Percentiles rank a stretch among this genome's conserved stretches.
Evolutionary conservation across 352 stramenopile genomes (phyloP).

Genomic region (Elongisporangium undulatum): DNA sequence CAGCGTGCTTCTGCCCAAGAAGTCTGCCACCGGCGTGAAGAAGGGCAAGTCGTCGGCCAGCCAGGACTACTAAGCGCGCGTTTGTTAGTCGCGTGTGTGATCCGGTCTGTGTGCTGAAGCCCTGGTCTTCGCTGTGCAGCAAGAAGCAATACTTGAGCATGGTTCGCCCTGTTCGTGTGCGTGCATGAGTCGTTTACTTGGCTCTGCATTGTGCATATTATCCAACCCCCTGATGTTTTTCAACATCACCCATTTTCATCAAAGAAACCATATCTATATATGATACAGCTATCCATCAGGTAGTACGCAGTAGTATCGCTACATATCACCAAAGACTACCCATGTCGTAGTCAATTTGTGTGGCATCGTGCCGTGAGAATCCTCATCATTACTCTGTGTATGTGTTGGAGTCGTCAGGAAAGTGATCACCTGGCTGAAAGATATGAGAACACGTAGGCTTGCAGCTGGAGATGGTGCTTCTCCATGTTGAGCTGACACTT

Average conservation of each 20-base stretch:
- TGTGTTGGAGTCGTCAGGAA: too few species aligned
- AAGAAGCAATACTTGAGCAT: conserved; percentile 16
- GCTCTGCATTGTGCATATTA: conserved; percentile 6
- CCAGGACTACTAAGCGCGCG: conserved; percentile 4
- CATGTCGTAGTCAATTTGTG: too few species aligned
- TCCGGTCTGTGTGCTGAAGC: conserved; percentile 7
- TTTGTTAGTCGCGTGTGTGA: conserved; percentile 6
- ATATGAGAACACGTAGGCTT: too few species aligned
- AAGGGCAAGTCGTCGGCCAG: conserved; percentile 32
- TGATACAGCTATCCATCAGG: conserved; percentile 76
- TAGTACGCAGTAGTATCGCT: too few species aligned
- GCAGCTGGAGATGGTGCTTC: too few species aligned
- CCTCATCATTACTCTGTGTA: too few species aligned
- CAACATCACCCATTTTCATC: conserved; percentile 31
- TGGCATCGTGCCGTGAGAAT: too few species aligned
- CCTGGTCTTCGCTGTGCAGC: conserved; percentile 7
- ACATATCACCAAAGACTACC: too few species aligned
- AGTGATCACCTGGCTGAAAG: too few species aligned
- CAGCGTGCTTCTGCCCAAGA: conserved; percentile 90
- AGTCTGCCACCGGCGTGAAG: conserved; percentile 47
- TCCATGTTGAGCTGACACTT: too few species aligned
- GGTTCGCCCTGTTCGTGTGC: neutral
- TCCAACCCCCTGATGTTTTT: conserved; percentile 35
- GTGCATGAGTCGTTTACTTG: conserved; percentile 1
- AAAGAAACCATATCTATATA: conserved; percentile 15